Evolutionary conservation across 2,329 filamentous ascomycete species (phyloP).

Genomic region (Monosporascus sp.): DNA sequence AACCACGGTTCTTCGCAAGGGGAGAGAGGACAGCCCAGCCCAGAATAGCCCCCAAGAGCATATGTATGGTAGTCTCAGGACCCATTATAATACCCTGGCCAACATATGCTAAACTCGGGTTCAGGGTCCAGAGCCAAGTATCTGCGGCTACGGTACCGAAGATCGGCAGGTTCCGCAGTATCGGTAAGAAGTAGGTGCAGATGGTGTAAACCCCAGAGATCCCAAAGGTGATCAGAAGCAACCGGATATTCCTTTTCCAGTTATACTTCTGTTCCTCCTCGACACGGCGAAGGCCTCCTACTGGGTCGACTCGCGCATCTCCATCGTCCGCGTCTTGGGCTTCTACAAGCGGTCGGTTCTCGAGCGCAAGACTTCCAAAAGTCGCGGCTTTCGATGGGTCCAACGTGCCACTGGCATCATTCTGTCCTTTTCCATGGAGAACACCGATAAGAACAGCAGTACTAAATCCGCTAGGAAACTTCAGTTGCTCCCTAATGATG

Average conservation of each 20-base stretch:
- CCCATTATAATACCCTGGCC: slow-evolving; percentile 99
- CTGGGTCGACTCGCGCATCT: slow-evolving; percentile 7
- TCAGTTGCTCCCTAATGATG: slow-evolving; percentile 85
- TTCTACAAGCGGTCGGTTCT: slow-evolving; percentile 24
- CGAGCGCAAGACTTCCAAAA: slow-evolving; percentile 28
- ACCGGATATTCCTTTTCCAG: slow-evolving; percentile 45
- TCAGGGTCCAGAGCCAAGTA: slow-evolving; percentile 91
- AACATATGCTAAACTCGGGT: slow-evolving; percentile 94
- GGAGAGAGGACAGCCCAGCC: slow-evolving; percentile 92
- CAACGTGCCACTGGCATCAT: slow-evolving; percentile 21
- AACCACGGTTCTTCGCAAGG: slow-evolving; percentile 75
- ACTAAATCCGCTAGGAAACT: slow-evolving; percentile 92
- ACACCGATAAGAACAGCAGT: slow-evolving; percentile 91
- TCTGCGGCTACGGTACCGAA: slow-evolving; percentile 70
- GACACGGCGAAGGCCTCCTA: slow-evolving; percentile 20
- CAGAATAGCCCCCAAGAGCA: slow-evolving; percentile 82
- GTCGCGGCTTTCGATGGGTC: slow-evolving; percentile 25
- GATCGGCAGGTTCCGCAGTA: slow-evolving; percentile 79
- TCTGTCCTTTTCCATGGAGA: slow-evolving; percentile 62
- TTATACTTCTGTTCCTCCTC: slow-evolving; percentile 33
- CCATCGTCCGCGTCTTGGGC: slow-evolving; percentile 14
- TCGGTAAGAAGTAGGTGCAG: slow-evolving; percentile 82
- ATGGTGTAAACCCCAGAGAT: slow-evolving; percentile 67
- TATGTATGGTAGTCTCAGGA: slow-evolving; percentile 87
- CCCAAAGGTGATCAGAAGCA: slow-evolving; percentile 53